Conservation (phyloP, 345 rosid genomes). For the Excoecaria agallocha region DNA sequence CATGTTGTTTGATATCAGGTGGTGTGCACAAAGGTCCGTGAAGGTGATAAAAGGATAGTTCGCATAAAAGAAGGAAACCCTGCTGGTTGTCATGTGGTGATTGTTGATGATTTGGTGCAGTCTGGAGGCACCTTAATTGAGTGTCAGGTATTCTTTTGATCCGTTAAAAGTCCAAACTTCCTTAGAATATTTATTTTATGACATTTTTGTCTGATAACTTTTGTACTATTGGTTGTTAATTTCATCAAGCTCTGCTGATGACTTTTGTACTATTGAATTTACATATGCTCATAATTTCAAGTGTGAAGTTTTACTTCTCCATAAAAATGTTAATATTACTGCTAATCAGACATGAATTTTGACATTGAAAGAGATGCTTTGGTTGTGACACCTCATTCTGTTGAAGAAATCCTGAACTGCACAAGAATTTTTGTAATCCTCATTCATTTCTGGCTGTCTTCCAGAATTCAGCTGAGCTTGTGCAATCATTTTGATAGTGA, state of each 20-base stretch:
- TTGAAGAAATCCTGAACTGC: neutral
- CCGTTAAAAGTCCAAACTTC: neutral
- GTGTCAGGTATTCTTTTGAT: conserved; percentile 65
- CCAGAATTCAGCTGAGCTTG: neutral
- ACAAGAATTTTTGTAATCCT: neutral
- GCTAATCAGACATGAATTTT: neutral
- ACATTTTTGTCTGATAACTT: too few relatives aligned
- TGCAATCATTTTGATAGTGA: neutral
- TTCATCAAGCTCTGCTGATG: neutral
- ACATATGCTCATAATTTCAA: neutral
- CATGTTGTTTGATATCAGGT: conserved; percentile 52
- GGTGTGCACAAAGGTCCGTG: conserved; percentile 94
- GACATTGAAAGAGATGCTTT: neutral
- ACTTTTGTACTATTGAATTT: neutral
- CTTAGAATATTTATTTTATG: neutral
- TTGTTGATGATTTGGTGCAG: conserved; percentile 95
- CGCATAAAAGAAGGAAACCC: conserved; percentile 94
- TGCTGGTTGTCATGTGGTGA: conserved; percentile 80
- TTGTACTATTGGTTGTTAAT: too few relatives aligned
- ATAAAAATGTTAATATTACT: neutral
- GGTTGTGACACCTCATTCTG: neutral
- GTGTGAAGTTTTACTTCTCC: neutral
- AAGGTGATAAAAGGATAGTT: conserved; percentile 88
- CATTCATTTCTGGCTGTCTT: neutral
- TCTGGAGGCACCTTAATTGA: conserved; percentile 98